Conservation (phyloP, 192 early-diverging fungal genomes). For the Nowakowskiella sp. region DNA sequence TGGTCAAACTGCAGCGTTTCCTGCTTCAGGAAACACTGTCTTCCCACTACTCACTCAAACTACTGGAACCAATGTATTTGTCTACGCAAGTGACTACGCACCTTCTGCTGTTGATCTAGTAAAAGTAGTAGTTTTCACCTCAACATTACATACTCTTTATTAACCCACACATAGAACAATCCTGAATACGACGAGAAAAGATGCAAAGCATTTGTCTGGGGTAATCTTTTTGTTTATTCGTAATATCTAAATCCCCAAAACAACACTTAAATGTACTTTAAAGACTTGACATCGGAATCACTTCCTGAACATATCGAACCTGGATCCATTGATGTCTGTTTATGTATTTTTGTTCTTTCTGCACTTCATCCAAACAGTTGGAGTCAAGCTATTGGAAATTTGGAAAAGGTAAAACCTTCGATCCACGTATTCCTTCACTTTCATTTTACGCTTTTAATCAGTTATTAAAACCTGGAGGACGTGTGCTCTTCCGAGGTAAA, state of each 20-base stretch:
- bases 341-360: slow-evolving; percentile 93
- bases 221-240: slow-evolving; percentile 13
- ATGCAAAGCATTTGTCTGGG: slow-evolving; percentile 88
- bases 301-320: slow-evolving; percentile 69
- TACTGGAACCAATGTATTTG: slow-evolving; percentile 56
- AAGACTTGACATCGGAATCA: slow-evolving; percentile 69
- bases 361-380: slow-evolving; percentile 64
- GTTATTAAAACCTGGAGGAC: slow-evolving; percentile 82
- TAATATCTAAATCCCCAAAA: neutral
- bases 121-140: slow-evolving; percentile 35
- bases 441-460: slow-evolving; percentile 5
- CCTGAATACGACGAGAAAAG: slow-evolving; percentile 57
- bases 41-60: slow-evolving; percentile 80
- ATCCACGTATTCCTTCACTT: neutral
- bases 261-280: neutral
- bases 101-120: slow-evolving; percentile 85
- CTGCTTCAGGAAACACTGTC: slow-evolving; percentile 62
- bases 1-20: neutral
- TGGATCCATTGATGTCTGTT: slow-evolving; percentile 79
- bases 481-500: slow-evolving; percentile 66
- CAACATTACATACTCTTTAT: neutral
- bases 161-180: slow-evolving; percentile 19
- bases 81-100: slow-evolving; percentile 93
- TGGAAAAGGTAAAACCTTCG: slow-evolving; percentile 5
- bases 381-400: neutral